These are phyloP conservation scores for Suaeda aralocaspica DNA, from an alignment of 148 eudicot genomes.

Conservation along the genomic window DNA sequence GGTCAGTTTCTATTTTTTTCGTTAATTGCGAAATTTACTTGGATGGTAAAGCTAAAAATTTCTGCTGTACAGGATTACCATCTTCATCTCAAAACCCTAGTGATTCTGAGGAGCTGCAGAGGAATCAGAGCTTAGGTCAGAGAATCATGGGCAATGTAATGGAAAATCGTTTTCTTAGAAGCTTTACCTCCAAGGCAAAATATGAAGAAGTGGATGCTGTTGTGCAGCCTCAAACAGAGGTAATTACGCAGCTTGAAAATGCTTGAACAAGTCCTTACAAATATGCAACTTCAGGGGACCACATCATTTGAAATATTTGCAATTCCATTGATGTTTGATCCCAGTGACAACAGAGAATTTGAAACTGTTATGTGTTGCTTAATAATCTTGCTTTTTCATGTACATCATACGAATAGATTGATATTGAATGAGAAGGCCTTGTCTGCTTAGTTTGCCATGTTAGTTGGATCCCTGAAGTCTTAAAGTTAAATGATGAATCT, in stretches of 20 bases:
- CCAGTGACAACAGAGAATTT: too few relatives aligned
- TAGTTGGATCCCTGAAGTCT: too few relatives aligned
- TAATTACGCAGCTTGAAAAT: slow-evolving; percentile 21
- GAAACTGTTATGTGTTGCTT: too few relatives aligned
- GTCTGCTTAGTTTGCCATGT: neutral
- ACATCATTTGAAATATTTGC: neutral
- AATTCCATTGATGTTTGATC: neutral
- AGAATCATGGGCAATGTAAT: slow-evolving; percentile 90
- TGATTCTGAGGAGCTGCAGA: slow-evolving; percentile 54
- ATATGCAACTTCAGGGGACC: neutral
- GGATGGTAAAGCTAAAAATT: neutral
- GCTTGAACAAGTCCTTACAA: neutral
- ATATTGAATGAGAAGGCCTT: neutral
- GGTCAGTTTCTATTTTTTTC: slow-evolving; percentile 36
- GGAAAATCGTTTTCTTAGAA: slow-evolving; percentile 77
- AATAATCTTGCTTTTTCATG: too few relatives aligned
- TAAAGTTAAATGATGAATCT: neutral
- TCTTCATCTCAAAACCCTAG: slow-evolving; percentile 58
- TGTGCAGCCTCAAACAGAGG: slow-evolving; percentile 68
- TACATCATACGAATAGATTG: too few relatives aligned
- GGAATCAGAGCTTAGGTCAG: slow-evolving; percentile 85
- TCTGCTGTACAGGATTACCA: slow-evolving; percentile 49
- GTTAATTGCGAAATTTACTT: neutral
- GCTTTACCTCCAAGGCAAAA: slow-evolving; percentile 83
- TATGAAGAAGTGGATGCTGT: slow-evolving; percentile 51